These are phyloP conservation scores for Tolypocladium cylindrosporum DNA, from an alignment of 2,329 filamentous ascomycete species.

Conservation along the genomic window DNA sequence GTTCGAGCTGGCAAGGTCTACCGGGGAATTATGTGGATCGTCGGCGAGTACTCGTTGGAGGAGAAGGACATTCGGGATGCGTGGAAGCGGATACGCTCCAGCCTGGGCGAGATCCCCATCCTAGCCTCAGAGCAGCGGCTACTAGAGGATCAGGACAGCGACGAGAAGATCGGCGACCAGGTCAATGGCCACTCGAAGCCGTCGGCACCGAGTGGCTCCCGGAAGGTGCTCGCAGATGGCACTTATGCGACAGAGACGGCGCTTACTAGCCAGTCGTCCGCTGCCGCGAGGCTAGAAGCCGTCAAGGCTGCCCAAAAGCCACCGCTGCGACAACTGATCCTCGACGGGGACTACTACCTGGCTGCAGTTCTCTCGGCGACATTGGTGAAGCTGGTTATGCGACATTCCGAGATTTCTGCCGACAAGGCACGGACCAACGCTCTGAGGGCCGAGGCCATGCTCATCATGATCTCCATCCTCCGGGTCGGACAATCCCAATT, in stretches of 20 bases:
- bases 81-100: constrained; percentile 91
- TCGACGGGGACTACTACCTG: constrained; percentile 95
- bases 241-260: constrained; percentile 97
- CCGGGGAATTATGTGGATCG: constrained; percentile 91
- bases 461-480: constrained; percentile 99
- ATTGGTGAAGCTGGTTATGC: constrained; percentile 95
- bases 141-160: constrained; percentile 72
- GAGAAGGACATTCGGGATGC: constrained; percentile 90
- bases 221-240: constrained; percentile 88
- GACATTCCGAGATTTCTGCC: constrained; percentile 84
- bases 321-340: constrained; percentile 83
- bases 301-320: constrained; percentile 97
- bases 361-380: constrained; percentile 93
- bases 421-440: constrained; percentile 85
- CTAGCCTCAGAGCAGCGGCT: constrained; percentile 88
- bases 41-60: constrained; percentile 93
- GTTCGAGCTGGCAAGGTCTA: constrained; percentile 97
- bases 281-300: constrained; percentile 84
- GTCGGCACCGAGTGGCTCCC: constrained; percentile 68
- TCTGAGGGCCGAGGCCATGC: constrained; percentile 90
- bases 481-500: constrained; percentile 98
- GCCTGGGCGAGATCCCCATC: constrained; percentile 93
- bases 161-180: constrained; percentile 54
- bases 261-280: constrained; percentile 83
- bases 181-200: constrained; percentile 72